These are phyloP conservation scores for Aspergillus latus DNA, from an alignment of 2,329 filamentous ascomycete genomes.

Conservation along the genomic window DNA sequence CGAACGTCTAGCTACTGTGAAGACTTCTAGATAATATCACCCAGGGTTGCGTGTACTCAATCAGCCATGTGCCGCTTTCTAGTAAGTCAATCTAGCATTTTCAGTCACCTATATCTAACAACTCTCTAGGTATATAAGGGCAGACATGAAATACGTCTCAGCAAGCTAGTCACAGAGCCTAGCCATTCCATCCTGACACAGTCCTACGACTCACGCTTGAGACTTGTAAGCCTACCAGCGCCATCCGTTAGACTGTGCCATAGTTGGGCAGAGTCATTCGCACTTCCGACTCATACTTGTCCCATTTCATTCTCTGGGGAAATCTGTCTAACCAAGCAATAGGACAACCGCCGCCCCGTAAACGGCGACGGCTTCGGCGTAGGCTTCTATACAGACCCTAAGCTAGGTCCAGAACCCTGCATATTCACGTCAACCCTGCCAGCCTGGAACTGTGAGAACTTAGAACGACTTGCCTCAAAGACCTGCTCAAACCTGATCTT, in stretches of 20 bases:
- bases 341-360: constrained; percentile 89
- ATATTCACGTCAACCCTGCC: constrained; percentile 97
- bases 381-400: constrained; percentile 91
- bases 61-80: constrained; percentile 59
- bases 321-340: constrained; percentile 5
- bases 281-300: no score
- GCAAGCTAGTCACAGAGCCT: constrained; percentile 92
- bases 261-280: no score
- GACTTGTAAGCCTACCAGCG: constrained; percentile 61
- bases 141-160: constrained; percentile 92
- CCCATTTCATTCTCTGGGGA: no score
- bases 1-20: background rate
- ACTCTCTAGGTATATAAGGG: constrained; percentile 80
- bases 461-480: constrained; percentile 90
- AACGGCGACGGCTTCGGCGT: constrained; percentile 98
- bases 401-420: constrained; percentile 86
- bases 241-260: background rate
- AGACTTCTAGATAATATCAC: background rate
- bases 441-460: constrained; percentile 97
- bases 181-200: constrained; percentile 96
- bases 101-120: constrained; percentile 11
- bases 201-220: constrained; percentile 91
- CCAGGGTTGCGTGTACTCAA: background rate
- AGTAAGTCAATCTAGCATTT: constrained; percentile 38
- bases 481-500: constrained; percentile 92